These are phyloP conservation scores for Ammopiptanthus mongolicus DNA, from an alignment of 306 rosid genomes.

Conservation along the genomic window DNA sequence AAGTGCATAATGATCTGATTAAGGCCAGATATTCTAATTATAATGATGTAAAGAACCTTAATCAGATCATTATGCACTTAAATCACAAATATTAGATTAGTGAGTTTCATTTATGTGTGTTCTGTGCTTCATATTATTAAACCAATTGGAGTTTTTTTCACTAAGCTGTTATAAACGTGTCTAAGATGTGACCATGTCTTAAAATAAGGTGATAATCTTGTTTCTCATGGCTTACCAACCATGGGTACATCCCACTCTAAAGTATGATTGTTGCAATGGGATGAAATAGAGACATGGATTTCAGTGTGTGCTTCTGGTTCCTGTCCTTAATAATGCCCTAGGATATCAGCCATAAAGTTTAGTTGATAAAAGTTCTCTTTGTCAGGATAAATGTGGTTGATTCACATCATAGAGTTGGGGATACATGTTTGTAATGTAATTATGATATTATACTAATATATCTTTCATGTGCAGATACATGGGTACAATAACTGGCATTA, in stretches of 20 bases:
- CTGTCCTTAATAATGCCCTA: neutral
- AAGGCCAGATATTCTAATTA: neutral
- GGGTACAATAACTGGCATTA: conserved; percentile 96
- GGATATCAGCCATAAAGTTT: neutral
- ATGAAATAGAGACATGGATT: neutral
- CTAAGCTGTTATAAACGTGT: neutral
- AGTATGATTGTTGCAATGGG: no score
- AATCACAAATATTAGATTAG: neutral
- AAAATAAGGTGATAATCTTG: neutral
- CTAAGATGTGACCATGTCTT: neutral
- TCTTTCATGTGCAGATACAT: conserved; percentile 40
- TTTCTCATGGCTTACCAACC: neutral
- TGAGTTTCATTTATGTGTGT: neutral
- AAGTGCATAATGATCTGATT: neutral
- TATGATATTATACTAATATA: neutral
- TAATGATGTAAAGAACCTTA: neutral
- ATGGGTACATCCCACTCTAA: neutral
- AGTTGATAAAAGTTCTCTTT: neutral
- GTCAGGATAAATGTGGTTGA: neutral
- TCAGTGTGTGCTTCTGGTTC: neutral
- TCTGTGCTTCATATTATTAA: neutral
- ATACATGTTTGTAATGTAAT: neutral
- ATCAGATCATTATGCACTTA: neutral
- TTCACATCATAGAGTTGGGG: neutral
- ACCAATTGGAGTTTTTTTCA: neutral